Evolutionary conservation across 192 early-diverging fungal species (phyloP).

Genomic region (Backusella liffmaniae): DNA sequence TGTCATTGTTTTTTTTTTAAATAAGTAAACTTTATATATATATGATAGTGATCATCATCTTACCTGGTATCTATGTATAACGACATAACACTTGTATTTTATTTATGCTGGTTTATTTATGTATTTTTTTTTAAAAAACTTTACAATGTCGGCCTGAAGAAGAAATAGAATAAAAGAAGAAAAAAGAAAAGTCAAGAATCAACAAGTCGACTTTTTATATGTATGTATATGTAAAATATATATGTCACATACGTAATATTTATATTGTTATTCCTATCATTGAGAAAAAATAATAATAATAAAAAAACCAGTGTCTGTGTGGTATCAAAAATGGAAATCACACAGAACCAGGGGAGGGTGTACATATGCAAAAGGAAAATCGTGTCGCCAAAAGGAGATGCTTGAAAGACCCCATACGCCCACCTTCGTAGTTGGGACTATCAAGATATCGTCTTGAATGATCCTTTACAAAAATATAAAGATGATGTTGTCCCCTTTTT

Average conservation of each 20-base stretch:
- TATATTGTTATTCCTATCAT: neutral
- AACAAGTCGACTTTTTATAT: neutral
- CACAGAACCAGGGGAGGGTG: neutral
- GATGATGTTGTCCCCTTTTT: neutral
- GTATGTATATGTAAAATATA: neutral
- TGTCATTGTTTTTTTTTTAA: neutral
- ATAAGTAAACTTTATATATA: neutral
- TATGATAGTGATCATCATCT: neutral
- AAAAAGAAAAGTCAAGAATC: neutral
- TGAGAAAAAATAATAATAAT: neutral
- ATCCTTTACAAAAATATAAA: neutral
- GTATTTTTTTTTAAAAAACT: neutral
- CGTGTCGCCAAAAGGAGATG: neutral
- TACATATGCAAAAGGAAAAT: slow-evolving; percentile 1
- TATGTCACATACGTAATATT: neutral
- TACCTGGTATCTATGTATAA: slow-evolving; percentile 8
- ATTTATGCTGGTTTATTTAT: neutral
- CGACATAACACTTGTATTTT: neutral
- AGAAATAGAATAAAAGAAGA: neutral
- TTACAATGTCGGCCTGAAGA: neutral
- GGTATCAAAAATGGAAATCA: neutral
- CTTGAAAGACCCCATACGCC: neutral
- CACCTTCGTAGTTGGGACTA: neutral
- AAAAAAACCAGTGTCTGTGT: neutral
- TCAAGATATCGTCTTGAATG: neutral